phyloP scores from a whole-genome alignment of 495 filamentous ascomycete species.

The Daldinia grandis region DNA sequence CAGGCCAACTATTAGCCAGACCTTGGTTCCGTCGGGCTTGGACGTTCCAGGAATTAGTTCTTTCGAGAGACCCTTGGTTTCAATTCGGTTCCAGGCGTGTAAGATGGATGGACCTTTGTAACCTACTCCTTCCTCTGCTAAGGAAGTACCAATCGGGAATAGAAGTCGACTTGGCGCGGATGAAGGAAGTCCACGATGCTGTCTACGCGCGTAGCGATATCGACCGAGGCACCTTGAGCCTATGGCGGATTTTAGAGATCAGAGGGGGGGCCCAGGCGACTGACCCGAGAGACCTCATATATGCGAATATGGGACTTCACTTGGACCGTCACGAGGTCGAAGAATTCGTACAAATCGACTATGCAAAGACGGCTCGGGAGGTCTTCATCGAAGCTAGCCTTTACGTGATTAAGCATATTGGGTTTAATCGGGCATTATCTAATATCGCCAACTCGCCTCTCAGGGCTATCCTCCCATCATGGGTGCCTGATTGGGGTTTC shows the following conservation, averaged over 20 bases:
- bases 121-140: not conserved
- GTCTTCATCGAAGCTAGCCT: constrained; percentile 5
- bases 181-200: constrained; percentile 6
- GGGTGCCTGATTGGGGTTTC: constrained; percentile 19
- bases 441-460: not conserved
- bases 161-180: not conserved
- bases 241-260: not conserved
- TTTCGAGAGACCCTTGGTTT: constrained; percentile 2
- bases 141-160: not conserved
- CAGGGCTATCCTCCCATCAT: constrained; percentile 17
- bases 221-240: not conserved
- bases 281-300: constrained; percentile 11
- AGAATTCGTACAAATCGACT: constrained; percentile 14
- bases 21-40: constrained; percentile 17
- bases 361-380: not conserved
- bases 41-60: constrained; percentile 4
- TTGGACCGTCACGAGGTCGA: not conserved
- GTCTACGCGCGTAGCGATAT: not conserved
- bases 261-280: not conserved
- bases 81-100: not conserved
- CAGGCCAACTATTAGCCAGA: not conserved
- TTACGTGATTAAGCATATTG: not conserved
- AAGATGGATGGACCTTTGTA: constrained; percentile 4
- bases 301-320: constrained; percentile 19
- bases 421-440: not conserved